Base-by-base conservation (phyloP, 176 grass and related monocot species). In the Oryza coarctata region DNA sequence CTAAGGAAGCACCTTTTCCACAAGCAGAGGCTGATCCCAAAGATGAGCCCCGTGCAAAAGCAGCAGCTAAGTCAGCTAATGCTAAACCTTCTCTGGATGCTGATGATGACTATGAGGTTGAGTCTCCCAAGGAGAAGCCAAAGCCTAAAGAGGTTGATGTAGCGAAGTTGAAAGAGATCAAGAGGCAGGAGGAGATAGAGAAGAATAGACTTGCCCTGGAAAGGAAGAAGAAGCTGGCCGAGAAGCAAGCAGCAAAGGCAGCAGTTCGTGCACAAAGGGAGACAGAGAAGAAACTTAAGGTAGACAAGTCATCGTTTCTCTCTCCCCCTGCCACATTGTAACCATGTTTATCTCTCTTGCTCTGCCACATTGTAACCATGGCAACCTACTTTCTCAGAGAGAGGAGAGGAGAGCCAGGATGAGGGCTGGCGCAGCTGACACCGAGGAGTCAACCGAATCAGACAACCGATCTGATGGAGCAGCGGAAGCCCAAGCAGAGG, bases 161-260 rank as follows among this genome's bases (percentile, higher is more conserved):
- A 17, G 91, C 86, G 7, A 99, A 95, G 73, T 76, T 95, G 80
- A 95, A 87, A 87, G 92, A 99, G 73, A 86, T 88, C 2, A 99
- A 95, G 82, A 90, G 96, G 78, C 93, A 94, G 78, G 96, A 99
- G 69, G 93, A 95, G 80, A 95, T 95, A 57, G 88, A 85, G 47
- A 99, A 99, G 89, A 88, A 94, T 65, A 99, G 73, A 70, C 70
- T 90, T 64, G 96, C 93, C 11, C 71, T 92, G 69, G 96, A 99
- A 71, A 91, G 96, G 40, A 99, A 99, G 89, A 99, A 94, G 89
- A 99, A 78, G 70, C 83, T 84, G 52, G 89, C 96, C 39, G 96
- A 99, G 80, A 99, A 98, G 85, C 89, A 92, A 73, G 86, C 80
- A 20, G 82, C 87, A 2, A 95, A 95, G 68, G 93, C 93, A 1